Percentiles rank a stretch among this genome's conserved stretches.
Evolutionary conservation across 1,284 basidiomycete species (phyloP).

Genomic region (Veloporphyrellus conicus): DNA sequence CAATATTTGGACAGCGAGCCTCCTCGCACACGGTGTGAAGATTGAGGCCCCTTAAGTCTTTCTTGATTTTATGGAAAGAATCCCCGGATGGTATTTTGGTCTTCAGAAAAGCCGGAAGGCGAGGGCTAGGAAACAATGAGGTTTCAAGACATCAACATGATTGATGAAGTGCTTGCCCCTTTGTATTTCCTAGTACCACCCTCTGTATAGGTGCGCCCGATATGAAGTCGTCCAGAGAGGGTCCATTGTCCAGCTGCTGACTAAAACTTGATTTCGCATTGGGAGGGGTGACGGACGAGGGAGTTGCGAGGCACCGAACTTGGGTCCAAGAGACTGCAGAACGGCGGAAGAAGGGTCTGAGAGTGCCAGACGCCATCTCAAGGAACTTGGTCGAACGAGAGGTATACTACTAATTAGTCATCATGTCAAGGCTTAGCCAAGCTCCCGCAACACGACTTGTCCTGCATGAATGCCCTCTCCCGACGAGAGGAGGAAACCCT

Average conservation of each 20-base stretch:
- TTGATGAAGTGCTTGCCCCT: conserved; percentile 45
- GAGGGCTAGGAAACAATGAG: conserved; percentile 52
- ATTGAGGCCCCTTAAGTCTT: conserved; percentile 86
- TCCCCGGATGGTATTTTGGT: conserved; percentile 88
- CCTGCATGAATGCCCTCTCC: conserved; percentile 76
- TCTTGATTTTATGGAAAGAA: conserved; percentile 91
- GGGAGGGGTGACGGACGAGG: conserved; percentile 33
- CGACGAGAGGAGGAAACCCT: conserved; percentile 85
- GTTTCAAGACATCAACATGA: neutral
- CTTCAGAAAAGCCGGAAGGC: conserved; percentile 89
- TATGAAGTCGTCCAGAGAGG: conserved; percentile 84
- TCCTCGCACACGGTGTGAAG: conserved; percentile 99
- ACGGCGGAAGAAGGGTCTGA: conserved; percentile 15
- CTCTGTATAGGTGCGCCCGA: conserved; percentile 58
- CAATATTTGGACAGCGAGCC: conserved; percentile 98
- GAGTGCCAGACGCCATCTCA: conserved; percentile 16
- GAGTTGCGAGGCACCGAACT: conserved; percentile 53
- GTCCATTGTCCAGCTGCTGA: conserved; percentile 65
- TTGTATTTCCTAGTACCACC: conserved; percentile 76
- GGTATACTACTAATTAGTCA: conserved; percentile 18
- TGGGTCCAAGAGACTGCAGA: conserved; percentile 14
- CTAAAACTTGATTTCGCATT: conserved; percentile 47
- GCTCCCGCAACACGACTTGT: conserved; percentile 9
- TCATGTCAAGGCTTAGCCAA: neutral
- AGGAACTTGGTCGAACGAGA: no score